Percentiles rank a stretch among this genome's conserved stretches.
Conservation (phyloP, 106 monocot species). For the Amphibolis antarctica region DNA sequence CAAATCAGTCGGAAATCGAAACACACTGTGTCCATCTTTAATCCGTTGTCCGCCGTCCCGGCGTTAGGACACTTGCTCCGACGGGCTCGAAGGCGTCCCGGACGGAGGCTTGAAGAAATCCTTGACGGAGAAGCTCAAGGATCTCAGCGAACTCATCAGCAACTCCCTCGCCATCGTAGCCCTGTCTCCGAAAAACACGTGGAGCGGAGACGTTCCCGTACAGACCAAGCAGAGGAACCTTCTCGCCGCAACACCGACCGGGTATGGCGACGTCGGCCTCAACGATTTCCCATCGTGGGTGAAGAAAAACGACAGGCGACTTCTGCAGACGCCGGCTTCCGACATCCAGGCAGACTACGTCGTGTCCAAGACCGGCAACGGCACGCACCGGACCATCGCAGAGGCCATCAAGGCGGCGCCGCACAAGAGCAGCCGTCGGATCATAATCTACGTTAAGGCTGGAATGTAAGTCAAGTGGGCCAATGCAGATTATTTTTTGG, state of each 20-base stretch:
- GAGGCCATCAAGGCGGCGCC: slow-evolving; percentile 70
- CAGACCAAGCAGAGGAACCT: slow-evolving; percentile 13
- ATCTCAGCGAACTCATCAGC: slow-evolving; percentile 50
- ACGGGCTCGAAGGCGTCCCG: slow-evolving; percentile 35
- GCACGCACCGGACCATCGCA: slow-evolving; percentile 40
- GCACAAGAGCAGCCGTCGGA: slow-evolving; percentile 40
- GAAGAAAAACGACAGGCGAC: slow-evolving; percentile 24
- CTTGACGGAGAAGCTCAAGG: slow-evolving; percentile 17
- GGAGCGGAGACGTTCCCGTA: slow-evolving; percentile 41
- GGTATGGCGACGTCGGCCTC: slow-evolving; percentile 13
- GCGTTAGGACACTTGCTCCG: slow-evolving; percentile 65
- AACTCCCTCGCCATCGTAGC: slow-evolving; percentile 75
- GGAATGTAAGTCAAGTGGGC: slow-evolving; percentile 45
- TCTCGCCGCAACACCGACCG: background rate
- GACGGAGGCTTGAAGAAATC: background rate
- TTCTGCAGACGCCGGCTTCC: slow-evolving; percentile 46
- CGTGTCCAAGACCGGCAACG: slow-evolving; percentile 55
- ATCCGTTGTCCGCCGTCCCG: no score
- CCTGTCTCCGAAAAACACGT: slow-evolving; percentile 17
- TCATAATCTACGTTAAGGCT: slow-evolving; percentile 67
- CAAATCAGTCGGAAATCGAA: no score
- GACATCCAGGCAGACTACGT: slow-evolving; percentile 49
- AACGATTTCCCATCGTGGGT: slow-evolving; percentile 51
- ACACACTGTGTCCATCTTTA: no score
- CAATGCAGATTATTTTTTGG: background rate